A percentile compares a stretch with the other conserved stretches of the same genome.
Evolutionary conservation across 192 early-diverging fungal genomes (phyloP).

Genomic region (Helicostylum pulchrum): DNA sequence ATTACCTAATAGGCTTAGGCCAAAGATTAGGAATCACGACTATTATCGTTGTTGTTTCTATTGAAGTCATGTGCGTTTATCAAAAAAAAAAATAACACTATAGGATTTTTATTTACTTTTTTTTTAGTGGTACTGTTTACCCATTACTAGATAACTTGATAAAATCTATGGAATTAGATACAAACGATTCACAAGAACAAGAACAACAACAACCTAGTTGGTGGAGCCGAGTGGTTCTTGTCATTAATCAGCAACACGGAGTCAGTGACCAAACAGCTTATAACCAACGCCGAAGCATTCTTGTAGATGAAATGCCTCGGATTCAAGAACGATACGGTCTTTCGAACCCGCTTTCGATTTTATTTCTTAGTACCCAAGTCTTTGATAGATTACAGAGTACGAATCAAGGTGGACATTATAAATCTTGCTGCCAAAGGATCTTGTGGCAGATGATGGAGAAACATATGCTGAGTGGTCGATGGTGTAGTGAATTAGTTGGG

Average conservation of each 20-base stretch:
- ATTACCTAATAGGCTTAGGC: neutral
- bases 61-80: constrained; percentile 4
- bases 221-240: constrained; percentile 2
- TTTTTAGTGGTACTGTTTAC: neutral
- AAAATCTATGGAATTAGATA: neutral
- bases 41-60: constrained; percentile 1
- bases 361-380: neutral
- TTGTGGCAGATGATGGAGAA: constrained; percentile 14
- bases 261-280: neutral
- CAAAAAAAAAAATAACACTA: neutral
- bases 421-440: neutral
- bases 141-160: constrained; percentile 1
- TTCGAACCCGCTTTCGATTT: neutral
- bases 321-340: constrained; percentile 7
- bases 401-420: neutral
- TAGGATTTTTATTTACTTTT: neutral
- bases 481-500: neutral
- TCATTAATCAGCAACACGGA: neutral
- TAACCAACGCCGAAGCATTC: neutral
- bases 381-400: neutral
- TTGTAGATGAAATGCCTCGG: neutral
- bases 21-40: constrained; percentile 6
- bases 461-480: constrained; percentile 2
- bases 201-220: neutral
- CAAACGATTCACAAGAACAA: neutral